These are phyloP conservation scores for Saccharomyces uvarum DNA, from an alignment of 1,139 yeast species.

Conservation along the genomic window DNA sequence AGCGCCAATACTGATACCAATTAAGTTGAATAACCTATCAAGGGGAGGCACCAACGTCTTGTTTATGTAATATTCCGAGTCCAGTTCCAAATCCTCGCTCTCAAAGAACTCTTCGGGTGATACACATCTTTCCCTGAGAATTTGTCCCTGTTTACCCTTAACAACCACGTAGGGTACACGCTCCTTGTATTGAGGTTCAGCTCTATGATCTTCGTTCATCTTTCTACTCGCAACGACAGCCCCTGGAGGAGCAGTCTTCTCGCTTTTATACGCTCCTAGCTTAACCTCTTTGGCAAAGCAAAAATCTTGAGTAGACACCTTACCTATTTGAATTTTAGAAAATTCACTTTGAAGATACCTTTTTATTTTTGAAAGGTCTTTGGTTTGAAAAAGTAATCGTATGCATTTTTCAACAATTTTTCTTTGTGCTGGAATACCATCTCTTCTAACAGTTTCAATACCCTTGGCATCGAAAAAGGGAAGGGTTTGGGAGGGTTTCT, in stretches of 20 bases:
- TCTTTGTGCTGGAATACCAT: conserved; percentile 89
- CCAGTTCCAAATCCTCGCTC: conserved; percentile 46
- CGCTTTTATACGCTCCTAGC: conserved; percentile 72
- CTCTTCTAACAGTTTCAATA: conserved; percentile 86
- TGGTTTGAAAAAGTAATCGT: conserved; percentile 60
- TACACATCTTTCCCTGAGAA: conserved; percentile 72
- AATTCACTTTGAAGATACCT: conserved; percentile 58
- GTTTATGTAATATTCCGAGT: conserved; percentile 75
- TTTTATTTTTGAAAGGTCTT: conserved; percentile 65
- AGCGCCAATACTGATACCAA: conserved; percentile 69
- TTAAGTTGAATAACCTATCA: conserved; percentile 69
- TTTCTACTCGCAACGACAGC: conserved; percentile 66
- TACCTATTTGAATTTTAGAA: conserved; percentile 51
- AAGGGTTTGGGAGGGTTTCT: conserved; percentile 42
- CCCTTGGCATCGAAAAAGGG: conserved; percentile 93
- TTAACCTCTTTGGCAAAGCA: conserved; percentile 89
- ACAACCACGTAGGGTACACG: conserved; percentile 81
- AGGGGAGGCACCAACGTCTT: conserved; percentile 84
- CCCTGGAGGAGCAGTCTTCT: conserved; percentile 76
- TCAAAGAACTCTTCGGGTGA: conserved; percentile 65
- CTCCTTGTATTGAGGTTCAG: conserved; percentile 82
- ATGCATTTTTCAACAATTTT: conserved; percentile 68
- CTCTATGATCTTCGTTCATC: conserved; percentile 56
- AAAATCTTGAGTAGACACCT: conserved; percentile 68
- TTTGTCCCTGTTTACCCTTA: conserved; percentile 53